Evolutionary conservation across 2,329 filamentous ascomycete genomes (phyloP), one percentile per base, ranked within the genome.

Genomic region (Aureobasidium sp.): DNA sequence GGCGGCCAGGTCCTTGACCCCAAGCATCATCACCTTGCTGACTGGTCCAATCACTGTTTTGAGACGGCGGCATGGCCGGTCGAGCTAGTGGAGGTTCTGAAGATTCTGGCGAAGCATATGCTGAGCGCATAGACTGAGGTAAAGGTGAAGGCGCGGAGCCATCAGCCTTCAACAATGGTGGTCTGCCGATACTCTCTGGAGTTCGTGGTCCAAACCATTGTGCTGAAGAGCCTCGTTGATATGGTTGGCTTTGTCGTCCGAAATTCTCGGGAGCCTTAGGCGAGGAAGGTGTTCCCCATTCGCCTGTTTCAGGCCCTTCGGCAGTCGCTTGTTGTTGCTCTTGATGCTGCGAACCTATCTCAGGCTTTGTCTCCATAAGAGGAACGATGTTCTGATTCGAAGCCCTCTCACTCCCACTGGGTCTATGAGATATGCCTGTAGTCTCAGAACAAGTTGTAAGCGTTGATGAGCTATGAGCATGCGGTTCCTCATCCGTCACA

Each of bases 391-490:
- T 70, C 64, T 78, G 76, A 12, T 76, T 79, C 13, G 79, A 72
- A 3, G 78, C 79, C 1, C 76, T 77, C 61, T 73, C 76, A 67
- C 77, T 80, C n/a, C 72, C 76, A 65, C 74, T 77, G 1, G 77
- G 78, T 17, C 69, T 69, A 56, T 69, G 72, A 15, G 77, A 78
- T 10, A 70, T 69, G 56, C 74, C 72, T 3, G 77, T 79, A 46
- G 39, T 7, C 36, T 32, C 51, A 32, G 53, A 44, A 23, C 37
- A 32, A 17, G 27, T 20, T 6, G 37, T 42, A 10, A 46, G 29
- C 9, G 29, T 8, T 34, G 41, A 36, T 10, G 39, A n/a, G 9
- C 17, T 12, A 46, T 20, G 15, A 12, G 26, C n/a, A 29, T 23
- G 42, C 32, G 32, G 10, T 20, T 32, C 41, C n/a, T 57, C 53